These are phyloP conservation scores for Podila epicladia DNA, from an alignment of 192 early-diverging fungal species.

Conservation along the genomic window DNA sequence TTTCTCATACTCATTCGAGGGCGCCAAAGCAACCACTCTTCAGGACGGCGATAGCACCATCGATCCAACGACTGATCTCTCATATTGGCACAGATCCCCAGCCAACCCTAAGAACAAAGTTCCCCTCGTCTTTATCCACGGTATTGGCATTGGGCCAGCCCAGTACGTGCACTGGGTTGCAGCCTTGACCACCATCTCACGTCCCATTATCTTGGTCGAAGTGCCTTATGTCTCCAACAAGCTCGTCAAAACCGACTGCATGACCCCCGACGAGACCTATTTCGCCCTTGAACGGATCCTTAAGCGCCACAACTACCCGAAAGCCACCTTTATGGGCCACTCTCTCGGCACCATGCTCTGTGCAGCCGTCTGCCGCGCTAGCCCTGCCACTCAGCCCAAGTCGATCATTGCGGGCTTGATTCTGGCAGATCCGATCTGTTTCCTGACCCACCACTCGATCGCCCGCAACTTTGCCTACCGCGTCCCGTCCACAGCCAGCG, in stretches of 20 bases:
- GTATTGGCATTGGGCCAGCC: slow-evolving; percentile 67
- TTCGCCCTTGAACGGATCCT: slow-evolving; percentile 66
- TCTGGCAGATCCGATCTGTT: slow-evolving; percentile 74
- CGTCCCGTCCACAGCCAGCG: slow-evolving; percentile 36
- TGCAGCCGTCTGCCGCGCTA: slow-evolving; percentile 64
- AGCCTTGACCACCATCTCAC: slow-evolving; percentile 44
- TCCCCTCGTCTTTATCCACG: slow-evolving; percentile 74
- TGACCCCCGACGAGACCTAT: slow-evolving; percentile 61
- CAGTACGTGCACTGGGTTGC: slow-evolving; percentile 61
- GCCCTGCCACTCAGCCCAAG: slow-evolving; percentile 14
- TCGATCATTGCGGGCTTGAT: slow-evolving; percentile 61
- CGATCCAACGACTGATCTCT: slow-evolving; percentile 16
- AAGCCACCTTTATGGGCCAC: slow-evolving; percentile 71
- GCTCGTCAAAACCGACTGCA: slow-evolving; percentile 58
- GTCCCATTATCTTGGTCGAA: slow-evolving; percentile 60
- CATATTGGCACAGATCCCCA: slow-evolving; percentile 56
- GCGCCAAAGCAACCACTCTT: slow-evolving; percentile 1
- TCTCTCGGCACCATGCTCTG: slow-evolving; percentile 68
- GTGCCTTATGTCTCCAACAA: slow-evolving; percentile 73
- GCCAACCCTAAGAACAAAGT: slow-evolving; percentile 25
- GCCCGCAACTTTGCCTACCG: slow-evolving; percentile 68
- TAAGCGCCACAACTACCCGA: slow-evolving; percentile 50
- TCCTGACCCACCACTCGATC: slow-evolving; percentile 68
- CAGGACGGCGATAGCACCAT: neutral
- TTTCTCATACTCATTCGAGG: neutral